Base-by-base conservation (phyloP, 2,329 filamentous ascomycete species). In the Cytospora paraplurivora region DNA sequence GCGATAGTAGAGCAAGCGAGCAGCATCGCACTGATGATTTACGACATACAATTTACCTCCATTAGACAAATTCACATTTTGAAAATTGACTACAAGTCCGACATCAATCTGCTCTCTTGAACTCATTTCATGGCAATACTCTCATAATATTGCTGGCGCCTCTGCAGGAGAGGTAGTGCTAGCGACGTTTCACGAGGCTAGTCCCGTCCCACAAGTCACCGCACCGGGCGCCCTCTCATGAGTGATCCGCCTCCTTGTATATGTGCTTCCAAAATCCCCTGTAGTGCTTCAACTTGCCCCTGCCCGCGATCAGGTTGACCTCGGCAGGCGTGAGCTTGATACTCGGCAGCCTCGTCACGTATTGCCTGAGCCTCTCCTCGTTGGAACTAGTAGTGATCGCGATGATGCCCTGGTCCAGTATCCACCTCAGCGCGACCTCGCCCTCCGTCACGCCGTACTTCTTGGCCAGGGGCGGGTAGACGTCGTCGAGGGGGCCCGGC, bases 241-340 rank as follows among this genome's bases (percentile, higher is more conserved):
- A 61, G 12, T 17, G 59, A 33, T 89, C 87, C 63, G 85, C 78
- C 1, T 73, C 73, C 11, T 72, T 79, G 72, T 86, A 88, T 63
- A 78, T 78, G 17, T 81, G 67, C 2, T 67, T 75, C 85, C 85
- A 90, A 71, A 85, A 90, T 0, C 75, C 82, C 37, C 87, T 80
- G 69, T 77, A 86, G 72, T 90, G 84, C 76, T 87, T 88, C 77
- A 85, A 71, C 68, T 77, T 77, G 1, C 88, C 88, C 41, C 81
- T 69, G 68, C 82, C 77, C 0, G 79, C 71, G 66, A 90, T 85
- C 59, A 82, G 79, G 53, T 80, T 73, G 13, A 89, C 76, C 73
- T 90, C 88, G 60, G 81, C 78, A 0, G 80, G 76, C 12, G 84
- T 86, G 67, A 90, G 76, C 76, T 85, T 84, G 70, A 89, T 88